These are phyloP conservation scores for Colletotrichum abscissum DNA, from an alignment of 2,329 filamentous ascomycete genomes.

Conservation along the genomic window DNA sequence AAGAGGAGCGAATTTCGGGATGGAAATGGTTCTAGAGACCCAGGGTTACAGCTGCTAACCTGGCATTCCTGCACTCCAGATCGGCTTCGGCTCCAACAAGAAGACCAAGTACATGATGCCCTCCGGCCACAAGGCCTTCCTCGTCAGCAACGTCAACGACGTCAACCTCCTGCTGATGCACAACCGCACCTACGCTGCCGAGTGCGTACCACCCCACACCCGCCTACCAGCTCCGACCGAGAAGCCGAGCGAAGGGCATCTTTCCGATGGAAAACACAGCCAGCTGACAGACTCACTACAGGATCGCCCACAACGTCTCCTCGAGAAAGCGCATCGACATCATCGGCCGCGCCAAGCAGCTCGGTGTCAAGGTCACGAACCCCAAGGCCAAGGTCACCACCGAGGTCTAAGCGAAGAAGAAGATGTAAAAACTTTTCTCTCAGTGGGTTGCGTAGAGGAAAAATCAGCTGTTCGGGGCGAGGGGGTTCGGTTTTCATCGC, in stretches of 20 bases:
- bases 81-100: constrained; percentile 99
- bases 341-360: constrained; percentile 94
- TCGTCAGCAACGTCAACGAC: constrained; percentile 96
- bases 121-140: constrained; percentile 99
- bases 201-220: constrained; percentile 74
- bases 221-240: not conserved
- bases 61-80: constrained; percentile 64
- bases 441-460: constrained; percentile 9
- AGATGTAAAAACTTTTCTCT: not conserved
- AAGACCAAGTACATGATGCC: constrained; percentile 99
- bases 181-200: constrained; percentile 98
- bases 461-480: constrained; percentile 25
- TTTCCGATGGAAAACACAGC: not conserved
- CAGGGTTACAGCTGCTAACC: constrained; percentile 17
- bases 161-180: constrained; percentile 99
- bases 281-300: constrained; percentile 51
- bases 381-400: constrained; percentile 98
- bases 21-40: not conserved
- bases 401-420: constrained; percentile 72
- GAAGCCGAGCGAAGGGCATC: not conserved
- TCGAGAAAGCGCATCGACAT: constrained; percentile 99
- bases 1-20: constrained; percentile 21
- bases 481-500: constrained; percentile 21
- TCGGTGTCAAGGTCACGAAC: constrained; percentile 99
- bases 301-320: constrained; percentile 98